Evolutionary conservation across 2,329 filamentous ascomycete genomes (phyloP).

Genomic region (Emergomyces africanus): DNA sequence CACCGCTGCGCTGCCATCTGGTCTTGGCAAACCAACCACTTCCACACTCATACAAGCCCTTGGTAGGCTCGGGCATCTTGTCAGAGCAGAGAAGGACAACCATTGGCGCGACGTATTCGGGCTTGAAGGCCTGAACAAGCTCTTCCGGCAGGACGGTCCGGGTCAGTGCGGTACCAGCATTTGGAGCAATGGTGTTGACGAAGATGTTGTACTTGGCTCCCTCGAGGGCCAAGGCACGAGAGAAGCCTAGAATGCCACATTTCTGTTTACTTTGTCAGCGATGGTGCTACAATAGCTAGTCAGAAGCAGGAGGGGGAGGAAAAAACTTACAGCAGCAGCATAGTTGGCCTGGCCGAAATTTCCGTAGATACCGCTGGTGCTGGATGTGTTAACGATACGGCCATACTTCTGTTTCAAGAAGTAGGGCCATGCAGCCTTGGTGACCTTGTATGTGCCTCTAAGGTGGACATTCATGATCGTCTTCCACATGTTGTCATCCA

Average conservation of each 20-base stretch:
- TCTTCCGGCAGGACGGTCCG: constrained; percentile 89
- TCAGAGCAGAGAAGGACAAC: constrained; percentile 80
- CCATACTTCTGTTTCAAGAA: constrained; percentile 99
- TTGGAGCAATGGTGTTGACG: constrained; percentile 96
- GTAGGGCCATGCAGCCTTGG: constrained; percentile 95
- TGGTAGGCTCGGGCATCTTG: constrained; percentile 74
- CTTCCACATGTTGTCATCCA: constrained; percentile 91
- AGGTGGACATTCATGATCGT: constrained; percentile 86
- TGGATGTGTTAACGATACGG: constrained; percentile 91
- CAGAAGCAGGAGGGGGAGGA: constrained; percentile 4
- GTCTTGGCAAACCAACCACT: constrained; percentile 88
- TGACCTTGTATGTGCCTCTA: constrained; percentile 88
- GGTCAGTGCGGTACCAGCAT: constrained; percentile 93
- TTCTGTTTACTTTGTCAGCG: constrained; percentile 40
- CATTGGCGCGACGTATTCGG: constrained; percentile 90
- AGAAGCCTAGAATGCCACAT: constrained; percentile 89
- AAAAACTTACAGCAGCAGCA: constrained; percentile 58
- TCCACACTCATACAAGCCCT: constrained; percentile 85
- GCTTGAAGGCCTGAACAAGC: constrained; percentile 98
- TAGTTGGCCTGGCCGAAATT: constrained; percentile 99
- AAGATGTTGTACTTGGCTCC: constrained; percentile 96
- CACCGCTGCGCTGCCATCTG: constrained; percentile 85
- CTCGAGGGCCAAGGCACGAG: constrained; percentile 81
- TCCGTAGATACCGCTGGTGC: constrained; percentile 93
- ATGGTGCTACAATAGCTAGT: not conserved